Evolutionary conservation across 768 basidiomycete species (phyloP).

Genomic region (Asterophora lycoperdoides): DNA sequence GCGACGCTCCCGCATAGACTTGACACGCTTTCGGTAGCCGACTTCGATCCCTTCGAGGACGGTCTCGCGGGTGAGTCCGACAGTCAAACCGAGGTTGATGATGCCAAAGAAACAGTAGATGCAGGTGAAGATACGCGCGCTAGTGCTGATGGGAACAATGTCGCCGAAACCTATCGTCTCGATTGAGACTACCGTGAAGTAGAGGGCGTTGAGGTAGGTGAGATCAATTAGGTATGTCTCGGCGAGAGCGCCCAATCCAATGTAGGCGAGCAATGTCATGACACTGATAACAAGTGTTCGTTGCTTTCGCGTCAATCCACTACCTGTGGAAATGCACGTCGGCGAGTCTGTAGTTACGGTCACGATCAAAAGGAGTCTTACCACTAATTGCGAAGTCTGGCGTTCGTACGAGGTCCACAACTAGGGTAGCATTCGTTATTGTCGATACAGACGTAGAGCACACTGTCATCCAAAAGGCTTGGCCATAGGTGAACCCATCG

Average conservation of each 20-base stretch:
- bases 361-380: slow-evolving; percentile 21
- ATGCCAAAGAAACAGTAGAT: slow-evolving; percentile 59
- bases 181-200: slow-evolving; percentile 71
- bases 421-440: slow-evolving; percentile 62
- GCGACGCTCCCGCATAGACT: slow-evolving; percentile 41
- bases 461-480: slow-evolving; percentile 74
- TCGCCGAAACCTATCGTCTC: slow-evolving; percentile 83
- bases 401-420: slow-evolving; percentile 55
- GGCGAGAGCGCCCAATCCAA: slow-evolving; percentile 67
- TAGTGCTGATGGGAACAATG: slow-evolving; percentile 48
- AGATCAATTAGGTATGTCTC: slow-evolving; percentile 50
- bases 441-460: slow-evolving; percentile 68
- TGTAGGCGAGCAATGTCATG: slow-evolving; percentile 68
- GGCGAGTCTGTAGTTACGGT: background rate
- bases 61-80: slow-evolving; percentile 63
- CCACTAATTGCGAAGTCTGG: slow-evolving; percentile 63
- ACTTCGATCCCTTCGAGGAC: slow-evolving; percentile 70
- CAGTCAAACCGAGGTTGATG: slow-evolving; percentile 58
- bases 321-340: slow-evolving; percentile 45
- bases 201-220: slow-evolving; percentile 69
- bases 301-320: slow-evolving; percentile 78
- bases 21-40: slow-evolving; percentile 54
- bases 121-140: slow-evolving; percentile 55
- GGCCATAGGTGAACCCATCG: slow-evolving; percentile 67
- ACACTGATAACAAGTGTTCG: slow-evolving; percentile 75